These are phyloP conservation scores for Scutellaria galericulata DNA, from an alignment of 257 asterid genomes.

Conservation along the genomic window DNA sequence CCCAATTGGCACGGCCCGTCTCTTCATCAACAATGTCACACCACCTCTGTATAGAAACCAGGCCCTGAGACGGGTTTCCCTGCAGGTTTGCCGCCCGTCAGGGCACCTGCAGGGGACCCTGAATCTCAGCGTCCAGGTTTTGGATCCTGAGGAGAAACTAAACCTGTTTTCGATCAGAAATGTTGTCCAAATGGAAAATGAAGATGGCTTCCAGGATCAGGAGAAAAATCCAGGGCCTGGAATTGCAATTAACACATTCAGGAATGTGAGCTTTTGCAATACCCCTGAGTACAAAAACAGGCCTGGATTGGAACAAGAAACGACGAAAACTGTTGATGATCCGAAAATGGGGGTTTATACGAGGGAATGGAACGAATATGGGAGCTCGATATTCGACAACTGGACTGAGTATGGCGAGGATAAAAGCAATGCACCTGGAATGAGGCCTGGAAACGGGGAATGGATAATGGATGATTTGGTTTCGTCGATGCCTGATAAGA, in stretches of 20 bases:
- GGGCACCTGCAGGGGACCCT: slow-evolving; percentile 74
- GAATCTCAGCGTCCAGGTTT: slow-evolving; percentile 57
- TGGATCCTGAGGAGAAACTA: slow-evolving; percentile 44
- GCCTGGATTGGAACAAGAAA: slow-evolving; percentile 38
- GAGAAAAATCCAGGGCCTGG: slow-evolving; percentile 22
- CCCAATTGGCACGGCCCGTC: slow-evolving; percentile 76
- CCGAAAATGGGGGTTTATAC: slow-evolving; percentile 54
- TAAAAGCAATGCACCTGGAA: background rate
- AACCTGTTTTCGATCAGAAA: slow-evolving; percentile 20
- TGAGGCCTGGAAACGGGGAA: slow-evolving; percentile 24
- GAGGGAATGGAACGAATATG: slow-evolving; percentile 45
- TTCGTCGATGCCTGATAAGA: slow-evolving; percentile 26
- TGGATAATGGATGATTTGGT: slow-evolving; percentile 42
- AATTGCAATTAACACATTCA: background rate
- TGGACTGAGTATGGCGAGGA: slow-evolving; percentile 55
- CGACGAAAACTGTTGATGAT: slow-evolving; percentile 42
- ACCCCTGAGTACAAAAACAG: slow-evolving; percentile 21
- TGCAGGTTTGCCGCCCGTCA: slow-evolving; percentile 65
- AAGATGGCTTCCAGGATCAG: background rate
- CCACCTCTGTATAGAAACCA: slow-evolving; percentile 54
- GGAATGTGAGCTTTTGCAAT: slow-evolving; percentile 12
- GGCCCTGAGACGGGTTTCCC: slow-evolving; percentile 44
- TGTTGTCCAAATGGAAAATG: slow-evolving; percentile 4
- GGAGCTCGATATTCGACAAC: slow-evolving; percentile 72
- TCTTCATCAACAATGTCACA: slow-evolving; percentile 51